These are phyloP conservation scores for Eimeria necatrix DNA, from an alignment of 169 alveolate species.

Conservation along the genomic window DNA sequence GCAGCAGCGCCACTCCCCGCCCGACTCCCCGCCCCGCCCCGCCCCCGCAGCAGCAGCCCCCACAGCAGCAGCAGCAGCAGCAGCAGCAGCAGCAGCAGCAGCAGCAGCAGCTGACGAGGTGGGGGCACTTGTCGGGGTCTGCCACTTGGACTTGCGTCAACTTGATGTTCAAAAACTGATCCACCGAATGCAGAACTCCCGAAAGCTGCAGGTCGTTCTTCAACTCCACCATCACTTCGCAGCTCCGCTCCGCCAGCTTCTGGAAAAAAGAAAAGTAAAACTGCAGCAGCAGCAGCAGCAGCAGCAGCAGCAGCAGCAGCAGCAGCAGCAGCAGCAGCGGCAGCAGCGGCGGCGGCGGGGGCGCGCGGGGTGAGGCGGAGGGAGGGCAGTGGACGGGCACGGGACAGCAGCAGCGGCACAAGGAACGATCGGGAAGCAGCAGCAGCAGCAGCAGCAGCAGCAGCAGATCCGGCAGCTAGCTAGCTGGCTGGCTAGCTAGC, in stretches of 20 bases:
- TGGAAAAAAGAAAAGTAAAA: constrained; percentile 94
- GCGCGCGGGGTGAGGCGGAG: too few species aligned
- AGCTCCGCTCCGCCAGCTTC: constrained; percentile 93
- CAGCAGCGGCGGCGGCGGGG: too few species aligned
- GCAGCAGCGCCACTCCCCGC: neutral
- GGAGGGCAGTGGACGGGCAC: neutral
- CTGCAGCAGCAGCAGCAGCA: constrained; percentile 82
- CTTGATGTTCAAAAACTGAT: constrained; percentile 95
- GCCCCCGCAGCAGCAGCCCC: neutral
- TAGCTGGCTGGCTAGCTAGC: too few species aligned
- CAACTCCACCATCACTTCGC: constrained; percentile 95
- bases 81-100: neutral
- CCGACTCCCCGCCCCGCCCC: too few species aligned
- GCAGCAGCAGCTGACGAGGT: constrained; percentile 87
- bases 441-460: too few species aligned
- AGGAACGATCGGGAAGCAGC: neutral
- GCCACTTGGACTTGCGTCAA: constrained; percentile 93
- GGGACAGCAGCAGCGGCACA: neutral
- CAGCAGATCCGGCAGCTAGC: too few species aligned
- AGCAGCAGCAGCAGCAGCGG: neutral
- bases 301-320: neutral
- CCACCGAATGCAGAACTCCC: constrained; percentile 95
- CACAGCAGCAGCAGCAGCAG: neutral
- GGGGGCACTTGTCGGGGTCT: constrained; percentile 95
- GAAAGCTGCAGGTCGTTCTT: constrained; percentile 96